These are phyloP conservation scores for Corchorus capsularis DNA, from an alignment of 345 rosid species.

Conservation along the genomic window DNA sequence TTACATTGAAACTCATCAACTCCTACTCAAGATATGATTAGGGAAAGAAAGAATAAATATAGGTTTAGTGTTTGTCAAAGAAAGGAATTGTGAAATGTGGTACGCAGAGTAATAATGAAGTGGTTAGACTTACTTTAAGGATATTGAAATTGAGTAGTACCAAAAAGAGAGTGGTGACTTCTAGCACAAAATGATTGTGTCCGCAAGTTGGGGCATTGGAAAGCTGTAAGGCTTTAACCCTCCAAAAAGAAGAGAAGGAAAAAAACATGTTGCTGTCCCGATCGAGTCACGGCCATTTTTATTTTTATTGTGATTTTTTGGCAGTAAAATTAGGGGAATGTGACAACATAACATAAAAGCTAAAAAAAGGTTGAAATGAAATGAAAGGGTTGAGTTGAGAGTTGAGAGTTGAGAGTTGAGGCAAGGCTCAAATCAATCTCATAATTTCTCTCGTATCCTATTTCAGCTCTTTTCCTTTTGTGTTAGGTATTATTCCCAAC, in stretches of 20 bases:
- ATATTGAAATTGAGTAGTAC: constrained; percentile 15
- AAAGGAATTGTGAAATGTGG: not conserved
- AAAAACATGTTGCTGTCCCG: not conserved
- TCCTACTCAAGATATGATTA: too few relatives aligned
- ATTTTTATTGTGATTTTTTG: constrained; percentile 16
- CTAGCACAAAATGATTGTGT: constrained; percentile 70
- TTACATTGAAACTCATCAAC: too few relatives aligned
- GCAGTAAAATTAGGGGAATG: constrained; percentile 28
- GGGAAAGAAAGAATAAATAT: too few relatives aligned
- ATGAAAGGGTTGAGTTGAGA: not conserved
- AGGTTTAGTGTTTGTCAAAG: not conserved
- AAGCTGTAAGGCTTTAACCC: constrained; percentile 35
- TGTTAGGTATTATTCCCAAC: constrained; percentile 24
- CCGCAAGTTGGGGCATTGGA: constrained; percentile 55
- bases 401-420: constrained; percentile 20
- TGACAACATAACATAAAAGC: constrained; percentile 34
- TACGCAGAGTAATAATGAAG: constrained; percentile 28
- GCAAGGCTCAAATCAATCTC: not conserved
- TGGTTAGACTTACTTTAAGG: constrained; percentile 24
- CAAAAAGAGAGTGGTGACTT: constrained; percentile 36
- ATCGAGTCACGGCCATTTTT: not conserved
- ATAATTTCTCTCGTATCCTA: constrained; percentile 18
- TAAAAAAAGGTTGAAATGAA: not conserved
- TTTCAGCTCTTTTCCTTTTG: constrained; percentile 9
- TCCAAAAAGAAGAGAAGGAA: too few relatives aligned